A percentile compares a stretch with the other conserved stretches of the same genome.
Conservation (phyloP, 2,329 filamentous ascomycete species). For the Fusarium protoensiforme region DNA sequence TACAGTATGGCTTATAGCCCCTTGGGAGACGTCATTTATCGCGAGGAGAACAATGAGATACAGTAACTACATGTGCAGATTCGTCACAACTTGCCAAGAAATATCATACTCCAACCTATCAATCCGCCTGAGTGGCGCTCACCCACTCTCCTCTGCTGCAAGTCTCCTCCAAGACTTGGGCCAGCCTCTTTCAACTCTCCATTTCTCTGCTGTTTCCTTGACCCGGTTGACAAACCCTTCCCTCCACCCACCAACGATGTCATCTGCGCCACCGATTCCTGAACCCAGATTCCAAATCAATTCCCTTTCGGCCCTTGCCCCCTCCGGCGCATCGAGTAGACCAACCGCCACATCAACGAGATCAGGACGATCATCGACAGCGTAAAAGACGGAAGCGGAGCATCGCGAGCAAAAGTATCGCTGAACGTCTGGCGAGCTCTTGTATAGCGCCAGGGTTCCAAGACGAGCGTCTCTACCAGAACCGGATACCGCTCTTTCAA, state of each 20-base stretch:
- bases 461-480: conserved; percentile 47
- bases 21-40: background rate
- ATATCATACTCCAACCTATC: background rate
- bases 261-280: conserved; percentile 10
- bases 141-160: background rate
- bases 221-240: conserved; percentile 18
- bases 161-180: conserved; percentile 24
- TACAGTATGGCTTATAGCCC: background rate
- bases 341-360: conserved; percentile 59
- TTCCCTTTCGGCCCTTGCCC: conserved; percentile 57
- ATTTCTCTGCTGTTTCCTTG: conserved; percentile 30
- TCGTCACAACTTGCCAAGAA: background rate
- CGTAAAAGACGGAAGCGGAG: conserved; percentile 60
- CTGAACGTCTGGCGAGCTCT: conserved; percentile 56
- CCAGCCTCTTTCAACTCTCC: conserved; percentile 26
- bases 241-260: conserved; percentile 30
- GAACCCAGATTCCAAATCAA: conserved; percentile 55
- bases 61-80: background rate
- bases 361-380: conserved; percentile 49
- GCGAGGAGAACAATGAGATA: background rate
- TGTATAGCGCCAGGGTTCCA: conserved; percentile 57
- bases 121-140: background rate
- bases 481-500: conserved; percentile 49
- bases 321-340: conserved; percentile 55
- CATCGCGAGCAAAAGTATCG: conserved; percentile 62